A percentile compares a stretch with the other conserved stretches of the same genome.
These are phyloP conservation scores for Protomyces lactucae-debilis DNA, from an alignment of 1,139 yeast species.

Conservation along the genomic window DNA sequence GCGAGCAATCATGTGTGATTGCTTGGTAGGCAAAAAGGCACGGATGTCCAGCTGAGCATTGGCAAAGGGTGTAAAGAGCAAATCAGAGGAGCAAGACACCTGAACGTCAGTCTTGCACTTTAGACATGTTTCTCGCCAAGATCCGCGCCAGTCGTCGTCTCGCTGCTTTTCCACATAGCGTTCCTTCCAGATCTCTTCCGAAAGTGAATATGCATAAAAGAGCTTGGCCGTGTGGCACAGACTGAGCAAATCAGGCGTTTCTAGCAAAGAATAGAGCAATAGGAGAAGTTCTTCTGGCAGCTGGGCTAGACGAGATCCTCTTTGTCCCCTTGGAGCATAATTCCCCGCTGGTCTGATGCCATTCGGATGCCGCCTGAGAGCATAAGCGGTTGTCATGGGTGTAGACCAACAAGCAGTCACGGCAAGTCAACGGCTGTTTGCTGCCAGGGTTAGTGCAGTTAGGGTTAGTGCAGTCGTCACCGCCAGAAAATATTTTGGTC, in stretches of 20 bases:
- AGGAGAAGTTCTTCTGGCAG: constrained; percentile 43
- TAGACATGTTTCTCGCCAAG: constrained; percentile 56
- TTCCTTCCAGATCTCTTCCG: constrained; percentile 75
- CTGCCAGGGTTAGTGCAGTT: neutral
- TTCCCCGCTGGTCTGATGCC: constrained; percentile 28
- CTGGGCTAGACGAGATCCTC: neutral
- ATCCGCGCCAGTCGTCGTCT: constrained; percentile 56
- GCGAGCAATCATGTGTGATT: constrained; percentile 43
- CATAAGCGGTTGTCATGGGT: neutral
- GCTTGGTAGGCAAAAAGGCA: constrained; percentile 48
- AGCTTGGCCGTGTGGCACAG: constrained; percentile 59
- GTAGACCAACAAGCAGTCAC: neutral
- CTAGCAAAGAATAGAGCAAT: constrained; percentile 48
- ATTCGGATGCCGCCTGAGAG: constrained; percentile 10
- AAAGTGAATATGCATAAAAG: constrained; percentile 65
- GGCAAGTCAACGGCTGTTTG: neutral
- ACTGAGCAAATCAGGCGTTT: constrained; percentile 46
- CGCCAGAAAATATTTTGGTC: neutral
- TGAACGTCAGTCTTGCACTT: constrained; percentile 49
- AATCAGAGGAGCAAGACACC: constrained; percentile 52
- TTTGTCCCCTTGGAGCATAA: neutral
- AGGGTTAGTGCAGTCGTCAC: neutral
- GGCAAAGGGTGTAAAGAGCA: constrained; percentile 71
- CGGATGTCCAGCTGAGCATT: constrained; percentile 65
- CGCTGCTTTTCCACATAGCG: constrained; percentile 39